Evolutionary conservation across 2,329 filamentous ascomycete genomes (phyloP).

Genomic region (Colletotrichum sp.): DNA sequence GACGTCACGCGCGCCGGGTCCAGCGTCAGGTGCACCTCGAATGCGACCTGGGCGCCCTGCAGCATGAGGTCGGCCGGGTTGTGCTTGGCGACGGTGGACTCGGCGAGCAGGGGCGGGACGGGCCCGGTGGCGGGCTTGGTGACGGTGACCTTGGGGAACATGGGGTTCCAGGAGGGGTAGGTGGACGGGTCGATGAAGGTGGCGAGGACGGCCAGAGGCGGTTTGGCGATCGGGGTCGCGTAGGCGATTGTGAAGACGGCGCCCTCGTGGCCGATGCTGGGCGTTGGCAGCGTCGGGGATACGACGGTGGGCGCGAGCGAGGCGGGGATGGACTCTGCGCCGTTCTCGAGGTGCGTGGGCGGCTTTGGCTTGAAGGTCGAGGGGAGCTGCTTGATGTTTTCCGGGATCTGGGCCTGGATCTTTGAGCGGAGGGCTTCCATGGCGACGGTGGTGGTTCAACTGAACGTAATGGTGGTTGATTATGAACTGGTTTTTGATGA

Average conservation of each 20-base stretch:
- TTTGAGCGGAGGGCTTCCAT: constrained; percentile 12
- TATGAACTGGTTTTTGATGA: not conserved
- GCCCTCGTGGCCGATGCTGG: constrained; percentile 1
- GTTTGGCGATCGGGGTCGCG: constrained; percentile 36
- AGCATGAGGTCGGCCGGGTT: constrained; percentile 27
- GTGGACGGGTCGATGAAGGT: constrained; percentile 32
- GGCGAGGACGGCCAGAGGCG: constrained; percentile 34
- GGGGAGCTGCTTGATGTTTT: constrained; percentile 13
- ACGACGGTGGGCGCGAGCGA: constrained; percentile 14
- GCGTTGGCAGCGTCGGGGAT: constrained; percentile 4
- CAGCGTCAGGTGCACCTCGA: constrained; percentile 37
- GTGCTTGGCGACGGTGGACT: constrained; percentile 7
- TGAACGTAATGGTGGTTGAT: not conserved
- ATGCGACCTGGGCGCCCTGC: constrained; percentile 34
- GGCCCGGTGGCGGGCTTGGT: constrained; percentile 21
- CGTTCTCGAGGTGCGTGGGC: constrained; percentile 9
- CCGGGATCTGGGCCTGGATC: constrained; percentile 15
- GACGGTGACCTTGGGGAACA: constrained; percentile 32
- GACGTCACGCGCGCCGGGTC: constrained; percentile 20
- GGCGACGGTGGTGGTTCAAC: not conserved
- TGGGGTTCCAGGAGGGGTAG: constrained; percentile 42
- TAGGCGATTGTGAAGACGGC: constrained; percentile 28
- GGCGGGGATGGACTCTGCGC: constrained; percentile 14
- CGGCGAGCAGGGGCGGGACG: constrained; percentile 22
- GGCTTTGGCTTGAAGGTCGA: constrained; percentile 16